Conservation (phyloP, 768 basidiomycete genomes). For the Boletales sp. region DNA sequence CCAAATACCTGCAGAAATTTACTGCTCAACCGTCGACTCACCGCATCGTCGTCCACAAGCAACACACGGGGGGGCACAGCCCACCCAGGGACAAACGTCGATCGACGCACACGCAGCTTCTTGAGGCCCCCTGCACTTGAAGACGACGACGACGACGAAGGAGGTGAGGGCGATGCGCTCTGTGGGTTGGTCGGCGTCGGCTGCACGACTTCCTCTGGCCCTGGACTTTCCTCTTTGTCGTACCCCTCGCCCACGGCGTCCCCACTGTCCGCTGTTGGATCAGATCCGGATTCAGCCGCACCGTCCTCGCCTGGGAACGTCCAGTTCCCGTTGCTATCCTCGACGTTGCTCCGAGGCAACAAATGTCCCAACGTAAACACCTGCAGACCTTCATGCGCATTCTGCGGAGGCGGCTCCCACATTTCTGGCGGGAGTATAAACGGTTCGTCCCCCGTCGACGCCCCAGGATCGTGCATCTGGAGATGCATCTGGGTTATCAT, state of each 20-base stretch:
- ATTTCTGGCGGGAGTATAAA: conserved; percentile 25
- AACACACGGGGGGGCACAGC: conserved; percentile 87
- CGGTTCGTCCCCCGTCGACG: conserved; percentile 27
- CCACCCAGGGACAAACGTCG: conserved; percentile 87
- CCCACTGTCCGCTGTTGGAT: conserved; percentile 18
- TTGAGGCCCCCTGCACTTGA: conserved; percentile 17
- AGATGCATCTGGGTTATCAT: conserved; percentile 49
- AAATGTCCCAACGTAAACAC: conserved; percentile 81
- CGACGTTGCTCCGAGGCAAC: conserved; percentile 51
- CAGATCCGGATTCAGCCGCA: conserved; percentile 7
- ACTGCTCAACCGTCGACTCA: conserved; percentile 81
- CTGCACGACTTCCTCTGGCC: conserved; percentile 38
- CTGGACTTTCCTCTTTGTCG: conserved; percentile 25
- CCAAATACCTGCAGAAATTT: conserved; percentile 96
- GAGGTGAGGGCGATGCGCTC: conserved; percentile 13
- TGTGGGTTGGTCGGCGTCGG: conserved; percentile 33
- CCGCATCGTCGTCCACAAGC: conserved; percentile 93
- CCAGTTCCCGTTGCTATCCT: conserved; percentile 60
- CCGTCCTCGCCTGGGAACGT: conserved; percentile 41
- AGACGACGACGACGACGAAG: conserved; percentile 14
- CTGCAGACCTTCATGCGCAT: conserved; percentile 62
- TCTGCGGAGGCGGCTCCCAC: conserved; percentile 28
- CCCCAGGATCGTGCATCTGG: conserved; percentile 32
- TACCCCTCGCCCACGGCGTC: conserved; percentile 21
- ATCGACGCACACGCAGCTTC: conserved; percentile 66